These are phyloP conservation scores for Artemisia annua DNA, from an alignment of 129 eudicot genomes.

Conservation along the genomic window DNA sequence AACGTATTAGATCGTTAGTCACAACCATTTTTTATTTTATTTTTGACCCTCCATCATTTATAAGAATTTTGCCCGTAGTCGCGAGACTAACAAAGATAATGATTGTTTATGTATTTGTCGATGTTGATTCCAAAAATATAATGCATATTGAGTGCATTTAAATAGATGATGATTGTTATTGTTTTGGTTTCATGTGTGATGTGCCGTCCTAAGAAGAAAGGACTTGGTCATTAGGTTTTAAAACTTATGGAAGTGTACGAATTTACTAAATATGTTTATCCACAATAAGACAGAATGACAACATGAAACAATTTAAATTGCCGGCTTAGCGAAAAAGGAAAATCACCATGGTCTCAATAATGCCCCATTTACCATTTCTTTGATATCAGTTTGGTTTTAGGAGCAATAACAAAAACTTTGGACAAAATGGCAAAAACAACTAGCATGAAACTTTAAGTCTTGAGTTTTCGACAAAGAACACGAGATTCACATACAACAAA, in stretches of 20 bases:
- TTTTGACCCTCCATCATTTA: no score
- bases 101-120: no score
- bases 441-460: conserved; percentile 5
- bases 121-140: no score
- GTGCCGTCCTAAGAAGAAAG: conserved; percentile 35
- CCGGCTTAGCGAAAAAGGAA: conserved; percentile 23
- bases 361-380: conserved; percentile 1
- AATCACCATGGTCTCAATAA: conserved; percentile 11
- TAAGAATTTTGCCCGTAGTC: no score
- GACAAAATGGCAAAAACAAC: not conserved
- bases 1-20: no score
- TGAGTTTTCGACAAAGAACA: not conserved
- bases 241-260: not conserved
- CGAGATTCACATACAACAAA: not conserved
- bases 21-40: no score
- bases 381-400: conserved; percentile 7
- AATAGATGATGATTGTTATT: not conserved
- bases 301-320: conserved; percentile 28
- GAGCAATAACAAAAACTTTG: conserved; percentile 15
- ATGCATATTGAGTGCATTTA: not conserved
- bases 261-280: not conserved
- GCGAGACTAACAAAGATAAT: no score
- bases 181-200: conserved; percentile 29
- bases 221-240: conserved; percentile 29
- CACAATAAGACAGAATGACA: conserved; percentile 7